These are phyloP conservation scores for Pittosporum tobira DNA, from an alignment of 129 eudicot species.

Conservation along the genomic window DNA sequence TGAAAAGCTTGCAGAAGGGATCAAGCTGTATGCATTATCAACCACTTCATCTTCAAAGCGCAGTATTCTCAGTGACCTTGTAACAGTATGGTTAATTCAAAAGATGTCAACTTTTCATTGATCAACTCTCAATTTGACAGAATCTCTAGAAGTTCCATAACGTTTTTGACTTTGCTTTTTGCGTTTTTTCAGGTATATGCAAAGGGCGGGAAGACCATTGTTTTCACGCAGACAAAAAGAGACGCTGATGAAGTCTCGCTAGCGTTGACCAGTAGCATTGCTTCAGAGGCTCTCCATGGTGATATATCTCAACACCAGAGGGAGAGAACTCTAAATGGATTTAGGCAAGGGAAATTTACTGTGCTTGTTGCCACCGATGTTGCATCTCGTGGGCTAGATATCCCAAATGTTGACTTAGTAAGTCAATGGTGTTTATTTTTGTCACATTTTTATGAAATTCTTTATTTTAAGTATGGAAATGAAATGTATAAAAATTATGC, in stretches of 20 bases:
- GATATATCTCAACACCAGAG: conserved; percentile 99
- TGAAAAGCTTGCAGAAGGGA: conserved; percentile 95
- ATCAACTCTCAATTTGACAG: background rate
- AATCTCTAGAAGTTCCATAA: background rate
- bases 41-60: conserved; percentile 75
- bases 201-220: conserved; percentile 94
- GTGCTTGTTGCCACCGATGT: conserved; percentile 99
- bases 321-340: conserved; percentile 82
- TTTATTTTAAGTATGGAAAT: too few species aligned
- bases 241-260: conserved; percentile 98
- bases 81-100: conserved; percentile 44
- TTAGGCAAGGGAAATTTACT: conserved; percentile 86
- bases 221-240: conserved; percentile 90
- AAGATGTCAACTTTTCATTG: background rate
- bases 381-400: conserved; percentile 97
- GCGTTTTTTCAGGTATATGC: conserved; percentile 74
- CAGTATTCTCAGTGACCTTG: conserved; percentile 69
- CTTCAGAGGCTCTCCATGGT: conserved; percentile 97
- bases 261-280: conserved; percentile 63
- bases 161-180: background rate
- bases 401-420: conserved; percentile 92
- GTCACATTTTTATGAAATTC: too few species aligned
- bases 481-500: too few species aligned
- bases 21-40: conserved; percentile 75
- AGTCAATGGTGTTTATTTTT: conserved; percentile 21